Base-by-base conservation (phyloP, 306 rosid genomes). In the Rubus idaeus region DNA sequence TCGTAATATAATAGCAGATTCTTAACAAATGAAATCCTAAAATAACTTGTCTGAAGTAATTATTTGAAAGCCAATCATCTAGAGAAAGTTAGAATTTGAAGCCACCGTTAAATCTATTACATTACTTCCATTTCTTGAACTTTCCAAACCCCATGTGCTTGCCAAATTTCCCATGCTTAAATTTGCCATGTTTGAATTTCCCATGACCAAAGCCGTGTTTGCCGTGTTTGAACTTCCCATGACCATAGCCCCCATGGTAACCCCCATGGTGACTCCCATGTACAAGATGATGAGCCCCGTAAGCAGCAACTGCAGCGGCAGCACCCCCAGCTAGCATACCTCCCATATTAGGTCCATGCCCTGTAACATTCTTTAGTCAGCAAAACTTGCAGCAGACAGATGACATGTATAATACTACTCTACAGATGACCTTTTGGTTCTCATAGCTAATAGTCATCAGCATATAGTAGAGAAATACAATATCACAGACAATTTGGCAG, bases 321-420 rank as follows among this genome's bases (percentile, higher is more conserved):
- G 91, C 97, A 68, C 98, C 98, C 16, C 96, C 96, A 3, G 93
- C 96, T 70, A 94, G 71, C 85, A 94, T 0, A 83, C 97, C 82
- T 41, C 77, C 77, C 44, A 73, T 57, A 3, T 90, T 86, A 11
- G 63, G 61, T 57, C 88, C 84, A 14, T 81, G 85, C 40, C 93
- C 98, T 85, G 79, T 26, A 49, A 13, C 30, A 62, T 21, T 45
- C 30, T 52, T n/a, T 5, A 40, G 62, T 76, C 53, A 69, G 70
- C 23, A 74, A 53, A 63, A 49, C 40, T 14, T 37, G n/a, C 8
- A 41, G 46, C 6, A 10, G 11, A 44, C 5, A 6, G 6, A 11
- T 12, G 23, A 6, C 51, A 51, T 12, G 44, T 1, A 18, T 5
- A 21, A n/a, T 18, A 37, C 21, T 37, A 75, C 46, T 73, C 12